A percentile compares a stretch with the other conserved stretches of the same genome.
Conservation (phyloP, 768 basidiomycete species). For the Auricularia sp. region DNA sequence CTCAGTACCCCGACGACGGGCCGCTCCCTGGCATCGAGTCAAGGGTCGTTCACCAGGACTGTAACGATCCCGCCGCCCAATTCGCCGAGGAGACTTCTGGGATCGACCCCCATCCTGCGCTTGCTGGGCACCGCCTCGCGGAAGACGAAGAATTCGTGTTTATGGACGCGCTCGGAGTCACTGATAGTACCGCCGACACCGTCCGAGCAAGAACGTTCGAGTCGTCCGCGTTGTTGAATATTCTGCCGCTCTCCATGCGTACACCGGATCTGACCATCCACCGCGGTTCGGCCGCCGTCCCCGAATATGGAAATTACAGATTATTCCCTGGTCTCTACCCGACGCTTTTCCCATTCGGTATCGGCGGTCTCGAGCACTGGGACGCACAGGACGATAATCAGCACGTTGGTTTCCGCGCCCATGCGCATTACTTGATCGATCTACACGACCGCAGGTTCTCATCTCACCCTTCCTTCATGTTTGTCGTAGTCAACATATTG, state of each 20-base stretch:
- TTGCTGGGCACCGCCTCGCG: not conserved
- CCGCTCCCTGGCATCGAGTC: slow-evolving; percentile 1
- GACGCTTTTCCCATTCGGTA: slow-evolving; percentile 22
- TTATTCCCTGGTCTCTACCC: slow-evolving; percentile 24
- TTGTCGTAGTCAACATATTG: slow-evolving; percentile 20
- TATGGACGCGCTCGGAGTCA: slow-evolving; percentile 23
- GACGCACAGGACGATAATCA: not conserved
- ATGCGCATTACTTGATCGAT: slow-evolving; percentile 18
- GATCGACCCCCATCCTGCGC: slow-evolving; percentile 17
- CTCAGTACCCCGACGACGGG: not conserved
- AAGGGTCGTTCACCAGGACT: slow-evolving; percentile 12
- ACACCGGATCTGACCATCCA: slow-evolving; percentile 19
- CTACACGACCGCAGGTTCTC: slow-evolving; percentile 14
- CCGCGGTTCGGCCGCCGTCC: slow-evolving; percentile 14
- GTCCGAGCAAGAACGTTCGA: slow-evolving; percentile 16
- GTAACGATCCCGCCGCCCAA: not conserved
- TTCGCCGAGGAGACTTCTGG: slow-evolving; percentile 24
- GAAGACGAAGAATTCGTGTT: slow-evolving; percentile 6
- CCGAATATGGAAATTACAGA: slow-evolving; percentile 24
- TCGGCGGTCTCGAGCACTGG: slow-evolving; percentile 23
- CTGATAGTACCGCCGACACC: slow-evolving; percentile 19
- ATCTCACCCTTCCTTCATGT: slow-evolving; percentile 19
- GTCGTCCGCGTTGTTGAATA: slow-evolving; percentile 18
- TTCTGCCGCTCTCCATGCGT: slow-evolving; percentile 3
- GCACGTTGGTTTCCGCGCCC: slow-evolving; percentile 12